Conservation (phyloP, 1,284 basidiomycete species). For the Paramarasmius palmivorus region DNA sequence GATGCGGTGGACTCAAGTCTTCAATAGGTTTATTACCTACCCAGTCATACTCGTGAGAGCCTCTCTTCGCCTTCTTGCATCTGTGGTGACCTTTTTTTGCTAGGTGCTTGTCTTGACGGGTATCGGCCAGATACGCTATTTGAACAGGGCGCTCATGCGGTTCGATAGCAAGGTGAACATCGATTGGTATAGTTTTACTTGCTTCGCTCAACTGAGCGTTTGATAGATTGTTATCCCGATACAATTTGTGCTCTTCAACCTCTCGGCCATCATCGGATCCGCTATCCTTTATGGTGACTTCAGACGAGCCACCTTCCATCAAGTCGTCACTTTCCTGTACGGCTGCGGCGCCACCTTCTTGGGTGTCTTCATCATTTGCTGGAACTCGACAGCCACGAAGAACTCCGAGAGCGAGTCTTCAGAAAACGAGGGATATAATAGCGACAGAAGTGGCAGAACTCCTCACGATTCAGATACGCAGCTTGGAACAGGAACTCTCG, state of each 20-base stretch:
- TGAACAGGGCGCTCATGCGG: conserved; percentile 87
- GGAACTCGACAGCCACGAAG: conserved; percentile 33
- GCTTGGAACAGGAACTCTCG: conserved; percentile 27
- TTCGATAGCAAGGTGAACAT: conserved; percentile 88
- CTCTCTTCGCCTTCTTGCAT: not conserved
- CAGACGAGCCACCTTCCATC: conserved; percentile 74
- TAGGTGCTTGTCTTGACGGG: conserved; percentile 81
- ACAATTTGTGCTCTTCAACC: conserved; percentile 90
- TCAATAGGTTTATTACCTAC: conserved; percentile 80
- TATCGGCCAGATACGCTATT: conserved; percentile 86
- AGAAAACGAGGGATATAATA: conserved; percentile 19
- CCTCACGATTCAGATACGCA: conserved; percentile 23
- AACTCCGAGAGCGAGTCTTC: conserved; percentile 27
- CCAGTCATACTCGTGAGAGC: conserved; percentile 59
- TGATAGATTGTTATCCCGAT: conserved; percentile 85
- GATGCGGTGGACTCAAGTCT: conserved; percentile 72
- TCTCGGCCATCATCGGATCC: conserved; percentile 89
- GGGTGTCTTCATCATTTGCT: conserved; percentile 85
- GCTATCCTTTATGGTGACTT: conserved; percentile 96
- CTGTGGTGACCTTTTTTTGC: conserved; percentile 15
- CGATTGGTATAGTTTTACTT: conserved; percentile 11
- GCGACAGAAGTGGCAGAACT: not conserved
- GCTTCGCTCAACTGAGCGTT: conserved; percentile 1
- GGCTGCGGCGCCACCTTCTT: conserved; percentile 81
- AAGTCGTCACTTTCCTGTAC: conserved; percentile 85